Conservation (phyloP, 2,329 filamentous ascomycete species). For the Colletotrichum coccodes region DNA sequence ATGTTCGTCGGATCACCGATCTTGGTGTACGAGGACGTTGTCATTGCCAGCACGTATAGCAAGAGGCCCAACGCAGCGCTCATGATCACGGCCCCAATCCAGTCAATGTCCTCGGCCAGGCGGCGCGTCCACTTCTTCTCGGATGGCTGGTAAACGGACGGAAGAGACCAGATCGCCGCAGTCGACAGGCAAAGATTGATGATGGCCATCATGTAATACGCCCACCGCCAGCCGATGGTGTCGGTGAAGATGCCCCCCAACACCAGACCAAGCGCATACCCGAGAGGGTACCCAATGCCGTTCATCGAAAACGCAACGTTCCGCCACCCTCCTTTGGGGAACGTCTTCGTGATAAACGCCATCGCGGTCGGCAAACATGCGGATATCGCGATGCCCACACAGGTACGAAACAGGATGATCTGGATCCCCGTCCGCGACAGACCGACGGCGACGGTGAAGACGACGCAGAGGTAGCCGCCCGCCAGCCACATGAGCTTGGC, state of each 20-base stretch:
- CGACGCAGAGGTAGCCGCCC: constrained; percentile 44
- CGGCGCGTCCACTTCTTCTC: constrained; percentile 40
- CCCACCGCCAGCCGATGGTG: constrained; percentile 57
- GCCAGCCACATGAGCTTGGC: constrained; percentile 45
- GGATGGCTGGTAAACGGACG: constrained; percentile 35
- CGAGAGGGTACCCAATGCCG: constrained; percentile 56
- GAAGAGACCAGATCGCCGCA: constrained; percentile 49
- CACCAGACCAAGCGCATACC: constrained; percentile 60
- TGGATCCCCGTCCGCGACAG: constrained; percentile 46
- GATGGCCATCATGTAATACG: constrained; percentile 51
- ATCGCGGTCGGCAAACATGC: constrained; percentile 51
- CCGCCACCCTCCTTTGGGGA: constrained; percentile 46
- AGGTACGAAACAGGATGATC: constrained; percentile 48
- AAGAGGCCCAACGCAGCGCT: constrained; percentile 58
- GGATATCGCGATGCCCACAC: constrained; percentile 47
- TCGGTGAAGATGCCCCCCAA: constrained; percentile 60
- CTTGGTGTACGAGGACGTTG: constrained; percentile 48
- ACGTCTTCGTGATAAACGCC: constrained; percentile 48
- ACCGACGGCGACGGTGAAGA: constrained; percentile 46
- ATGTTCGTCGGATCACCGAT: constrained; percentile 55
- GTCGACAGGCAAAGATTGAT: constrained; percentile 49
- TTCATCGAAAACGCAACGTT: constrained; percentile 56
- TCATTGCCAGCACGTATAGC: constrained; percentile 60
- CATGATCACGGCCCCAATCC: constrained; percentile 59
- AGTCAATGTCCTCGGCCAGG: constrained; percentile 58